These are phyloP conservation scores for Apiotrichum sp. DNA, from an alignment of 1,284 basidiomycete species.

Conservation along the genomic window DNA sequence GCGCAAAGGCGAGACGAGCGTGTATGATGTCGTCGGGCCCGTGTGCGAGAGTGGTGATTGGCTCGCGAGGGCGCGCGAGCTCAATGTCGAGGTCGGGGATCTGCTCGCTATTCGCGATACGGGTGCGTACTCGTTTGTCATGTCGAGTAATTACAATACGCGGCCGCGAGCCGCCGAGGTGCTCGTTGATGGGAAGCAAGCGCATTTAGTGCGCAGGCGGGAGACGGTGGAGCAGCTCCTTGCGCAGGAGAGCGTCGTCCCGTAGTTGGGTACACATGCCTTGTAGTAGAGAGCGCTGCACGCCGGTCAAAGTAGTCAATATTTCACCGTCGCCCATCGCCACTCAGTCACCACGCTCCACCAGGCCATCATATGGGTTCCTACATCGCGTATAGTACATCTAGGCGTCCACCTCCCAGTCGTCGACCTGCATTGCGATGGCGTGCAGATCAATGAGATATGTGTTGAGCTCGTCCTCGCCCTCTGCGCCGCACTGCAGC, in stretches of 20 bases:
- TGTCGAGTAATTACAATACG: conserved; percentile 11
- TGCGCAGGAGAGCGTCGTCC: too few relatives aligned
- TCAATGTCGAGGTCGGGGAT: conserved; percentile 1
- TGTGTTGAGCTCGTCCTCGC: conserved; percentile 39
- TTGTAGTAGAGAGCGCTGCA: too few relatives aligned
- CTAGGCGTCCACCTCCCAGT: conserved; percentile 10
- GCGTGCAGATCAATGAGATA: conserved; percentile 47
- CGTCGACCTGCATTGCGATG: conserved; percentile 31
- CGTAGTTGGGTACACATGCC: too few relatives aligned
- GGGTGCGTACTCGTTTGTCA: conserved; percentile 6
- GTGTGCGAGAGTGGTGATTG: conserved; percentile 15
- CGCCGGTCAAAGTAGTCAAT: too few relatives aligned
- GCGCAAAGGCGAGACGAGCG: not conserved
- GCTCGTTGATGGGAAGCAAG: conserved; percentile 3
- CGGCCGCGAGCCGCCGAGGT: conserved; percentile 8
- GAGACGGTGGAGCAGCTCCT: conserved; percentile 5
- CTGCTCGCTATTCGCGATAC: conserved; percentile 2
- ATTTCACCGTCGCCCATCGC: too few relatives aligned
- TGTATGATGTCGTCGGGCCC: conserved; percentile 8
- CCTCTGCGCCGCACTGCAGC: conserved; percentile 75
- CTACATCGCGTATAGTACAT: not conserved
- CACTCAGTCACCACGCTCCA: too few relatives aligned
- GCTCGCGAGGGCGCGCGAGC: conserved; percentile 1
- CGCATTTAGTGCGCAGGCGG: conserved; percentile 5
- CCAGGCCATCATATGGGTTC: too few relatives aligned